Conservation (phyloP, 257 asterid species). For the Scutellaria minor region DNA sequence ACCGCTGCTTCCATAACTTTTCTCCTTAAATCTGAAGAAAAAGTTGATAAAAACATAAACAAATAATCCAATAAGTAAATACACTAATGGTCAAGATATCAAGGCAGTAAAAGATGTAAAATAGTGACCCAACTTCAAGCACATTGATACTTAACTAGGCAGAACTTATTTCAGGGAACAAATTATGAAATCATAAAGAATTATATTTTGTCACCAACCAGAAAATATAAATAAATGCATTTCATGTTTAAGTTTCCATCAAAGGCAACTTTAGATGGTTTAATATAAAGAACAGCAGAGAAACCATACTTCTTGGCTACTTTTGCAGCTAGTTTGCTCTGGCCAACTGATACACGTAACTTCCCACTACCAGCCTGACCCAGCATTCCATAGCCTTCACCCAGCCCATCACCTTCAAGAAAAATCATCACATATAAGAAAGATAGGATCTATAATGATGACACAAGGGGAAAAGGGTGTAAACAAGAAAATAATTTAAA, state of each 20-base stretch:
- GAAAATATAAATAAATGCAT: conserved; percentile 19
- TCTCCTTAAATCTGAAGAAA: conserved; percentile 77
- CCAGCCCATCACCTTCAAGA: conserved; percentile 91
- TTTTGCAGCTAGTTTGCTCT: conserved; percentile 88
- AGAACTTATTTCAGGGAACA: neutral
- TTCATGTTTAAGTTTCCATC: neutral
- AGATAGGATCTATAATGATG: conserved; percentile 4
- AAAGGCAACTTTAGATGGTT: neutral
- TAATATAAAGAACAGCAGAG: conserved; percentile 6
- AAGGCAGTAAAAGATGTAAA: neutral
- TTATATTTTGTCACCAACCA: neutral
- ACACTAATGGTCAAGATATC: conserved; percentile 21
- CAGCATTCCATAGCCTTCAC: conserved; percentile 99
- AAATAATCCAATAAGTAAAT: neutral
- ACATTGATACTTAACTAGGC: neutral
- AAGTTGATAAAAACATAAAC: no score
- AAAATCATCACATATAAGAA: conserved; percentile 22
- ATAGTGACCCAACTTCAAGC: conserved; percentile 1
- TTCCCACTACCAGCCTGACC: conserved; percentile 99
- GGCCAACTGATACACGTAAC: conserved; percentile 80
- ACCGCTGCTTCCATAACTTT: conserved; percentile 75
- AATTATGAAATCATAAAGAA: neutral
- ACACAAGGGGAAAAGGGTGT: neutral
- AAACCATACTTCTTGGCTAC: conserved; percentile 78
- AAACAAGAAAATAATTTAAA: neutral